Base-by-base conservation (phyloP, 1,139 yeast species). In the Candida albicans region DNA sequence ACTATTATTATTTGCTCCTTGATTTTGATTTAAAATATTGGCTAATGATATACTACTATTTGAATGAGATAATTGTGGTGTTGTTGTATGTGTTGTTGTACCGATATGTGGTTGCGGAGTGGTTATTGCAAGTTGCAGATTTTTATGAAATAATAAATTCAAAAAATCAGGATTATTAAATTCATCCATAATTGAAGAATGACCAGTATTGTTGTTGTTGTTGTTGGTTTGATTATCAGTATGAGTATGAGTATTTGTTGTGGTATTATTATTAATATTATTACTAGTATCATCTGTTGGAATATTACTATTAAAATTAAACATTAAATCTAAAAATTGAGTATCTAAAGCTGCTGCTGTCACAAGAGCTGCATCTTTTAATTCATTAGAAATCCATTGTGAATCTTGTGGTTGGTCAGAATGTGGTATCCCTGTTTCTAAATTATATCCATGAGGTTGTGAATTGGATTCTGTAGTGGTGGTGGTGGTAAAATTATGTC, bases 281-380 rank as follows among this genome's bases (percentile, higher is more conserved):
- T 18, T 18, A 4, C 22, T 5, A 4, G 22, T 18, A 18, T 18
- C 22, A 4, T 18, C 22, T 18, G 22, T 18, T 40, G 43, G 36
- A 13, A 42, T 35, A 35, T 27, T 39, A 42, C 45, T 33, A 36
- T 50, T 35, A 41, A 41, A 43, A 36, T 47, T 47, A 45, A 70
- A 72, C 66, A 78, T 72, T 54, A 80, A 68, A 45, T 82, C 86
- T 13, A 81, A 62, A 46, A 79, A 76, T 45, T 79, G 81, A 0
- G 81, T 71, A 49, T 80, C 84, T 40, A 83, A 68, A 0, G 89
- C 89, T 8, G 88, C 86, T 0, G 89, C 89, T 0, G 90, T 83
- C 46, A 84, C 65, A 29, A 84, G 61, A 0, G 89, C 90, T 54
- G 84, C 90, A 52, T 83, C 88, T 45, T 85, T 63, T 39, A 84